Evolutionary conservation across 345 rosid genomes (phyloP).

Genomic region (Gossypium herbaceum): DNA sequence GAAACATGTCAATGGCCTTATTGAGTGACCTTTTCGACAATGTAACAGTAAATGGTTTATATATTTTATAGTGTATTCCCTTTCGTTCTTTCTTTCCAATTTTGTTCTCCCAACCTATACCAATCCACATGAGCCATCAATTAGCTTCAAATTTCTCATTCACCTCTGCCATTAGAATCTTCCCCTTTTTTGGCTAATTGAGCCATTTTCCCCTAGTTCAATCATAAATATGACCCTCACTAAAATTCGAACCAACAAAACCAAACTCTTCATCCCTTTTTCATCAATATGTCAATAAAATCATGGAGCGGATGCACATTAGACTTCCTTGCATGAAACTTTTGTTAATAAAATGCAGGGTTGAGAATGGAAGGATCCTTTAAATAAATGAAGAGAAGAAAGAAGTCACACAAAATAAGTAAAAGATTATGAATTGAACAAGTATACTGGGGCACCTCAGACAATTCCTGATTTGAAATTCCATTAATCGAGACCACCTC

Average conservation of each 20-base stretch:
- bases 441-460: conserved; percentile 57
- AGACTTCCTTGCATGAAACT: neutral
- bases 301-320: neutral
- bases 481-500: conserved; percentile 65
- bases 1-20: neutral
- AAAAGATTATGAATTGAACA: neutral
- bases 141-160: neutral
- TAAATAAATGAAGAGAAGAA: neutral
- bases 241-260: neutral
- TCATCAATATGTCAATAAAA: neutral
- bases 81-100: neutral
- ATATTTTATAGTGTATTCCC: neutral
- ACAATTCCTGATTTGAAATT: conserved; percentile 81
- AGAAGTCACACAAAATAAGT: neutral
- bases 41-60: neutral
- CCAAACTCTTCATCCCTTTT: neutral
- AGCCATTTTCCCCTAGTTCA: neutral
- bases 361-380: neutral
- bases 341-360: neutral
- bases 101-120: neutral
- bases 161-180: neutral
- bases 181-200: neutral
- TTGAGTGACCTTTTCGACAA: neutral
- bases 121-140: neutral
- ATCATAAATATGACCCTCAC: no score